A percentile compares a stretch with the other conserved stretches of the same genome.
Evolutionary conservation across 192 early-diverging fungal species (phyloP).

Genomic region (Bifiguratus adelaidae): DNA sequence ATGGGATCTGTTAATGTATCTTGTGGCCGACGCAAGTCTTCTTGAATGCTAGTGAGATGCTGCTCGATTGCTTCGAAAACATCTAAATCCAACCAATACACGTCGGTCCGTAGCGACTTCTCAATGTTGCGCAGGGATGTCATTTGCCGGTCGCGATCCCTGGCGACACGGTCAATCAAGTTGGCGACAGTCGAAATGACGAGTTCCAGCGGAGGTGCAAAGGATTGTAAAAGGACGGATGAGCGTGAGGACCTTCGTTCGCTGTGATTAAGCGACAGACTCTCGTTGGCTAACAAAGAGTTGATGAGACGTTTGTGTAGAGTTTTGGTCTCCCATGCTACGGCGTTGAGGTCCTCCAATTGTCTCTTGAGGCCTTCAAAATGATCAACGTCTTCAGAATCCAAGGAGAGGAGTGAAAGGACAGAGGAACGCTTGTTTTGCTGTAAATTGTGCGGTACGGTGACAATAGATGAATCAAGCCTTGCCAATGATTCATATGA

Average conservation of each 20-base stretch:
- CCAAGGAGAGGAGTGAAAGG: too few relatives aligned
- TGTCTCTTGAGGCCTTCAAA: conserved; percentile 23
- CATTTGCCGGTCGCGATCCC: conserved; percentile 21
- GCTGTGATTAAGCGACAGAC: conserved; percentile 1
- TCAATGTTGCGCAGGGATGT: conserved; percentile 14
- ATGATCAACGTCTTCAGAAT: conserved; percentile 16
- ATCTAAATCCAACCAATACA: conserved; percentile 7
- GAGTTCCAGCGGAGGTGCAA: conserved; percentile 16
- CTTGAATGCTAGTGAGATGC: conserved; percentile 4
- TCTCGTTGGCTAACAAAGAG: conserved; percentile 18
- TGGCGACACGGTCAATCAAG: conserved; percentile 8
- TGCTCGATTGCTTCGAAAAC: conserved; percentile 10
- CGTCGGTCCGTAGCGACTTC: conserved; percentile 13
- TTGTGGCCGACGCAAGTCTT: conserved; percentile 6
- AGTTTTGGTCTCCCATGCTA: conserved; percentile 27
- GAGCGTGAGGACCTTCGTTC: not conserved
- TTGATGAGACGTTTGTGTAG: conserved; percentile 24
- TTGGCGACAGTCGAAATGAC: conserved; percentile 17
- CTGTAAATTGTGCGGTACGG: too few relatives aligned
- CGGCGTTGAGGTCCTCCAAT: conserved; percentile 23
- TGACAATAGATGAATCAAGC: too few relatives aligned
- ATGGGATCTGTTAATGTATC: conserved; percentile 17
- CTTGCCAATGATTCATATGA: too few relatives aligned
- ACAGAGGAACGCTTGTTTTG: too few relatives aligned
- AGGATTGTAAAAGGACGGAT: not conserved